Base-by-base conservation (phyloP, 192 early-diverging fungal genomes). In the Backusella circina region DNA sequence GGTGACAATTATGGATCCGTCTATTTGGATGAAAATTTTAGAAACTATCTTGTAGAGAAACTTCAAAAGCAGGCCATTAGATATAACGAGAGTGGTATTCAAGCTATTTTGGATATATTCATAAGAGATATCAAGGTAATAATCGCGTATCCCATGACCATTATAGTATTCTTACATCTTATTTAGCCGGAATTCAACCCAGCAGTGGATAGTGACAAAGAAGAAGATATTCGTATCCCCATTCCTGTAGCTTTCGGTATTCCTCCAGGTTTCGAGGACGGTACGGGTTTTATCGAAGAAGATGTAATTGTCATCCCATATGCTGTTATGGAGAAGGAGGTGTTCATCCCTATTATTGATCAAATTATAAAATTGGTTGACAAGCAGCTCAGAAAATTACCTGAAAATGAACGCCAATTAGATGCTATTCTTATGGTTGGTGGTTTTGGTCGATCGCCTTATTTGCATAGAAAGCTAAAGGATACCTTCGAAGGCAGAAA, bases 1-100 rank as follows among this genome's bases (percentile, higher is more conserved):
- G 87, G 87, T 75, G 87, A 83, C 21, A 82, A 80, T 16, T 89
- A 86, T 50, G 87, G 87, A 1, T 83, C 83, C 0, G 81, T 74
- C 10, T 89, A 81, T 39, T 72, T 89, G 65, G 87, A 89, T 77
- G 38, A 74, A 23, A 74, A 82, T 41, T 84, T 89, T 78, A 77
- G 84, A 1, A 79, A 75, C 12, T 85, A 82, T 51, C 33, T 89
- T 61, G 77, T 82, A 51, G 6, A 68, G 4, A 86, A 82, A 44
- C 82, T 89, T 37, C 50, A 76, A 23, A 69, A 79, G 16, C 72
- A 71, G 68, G 75, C 30, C 36, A 75, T 38, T 64, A 83, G 74
- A 57, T 84, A 82, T 66, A 67, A 76, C 35, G 75, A 78, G 10
- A 47, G 28, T 23, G 67, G 54, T 41, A 47, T 79, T 26, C 74